These are phyloP conservation scores for Medicago arabica DNA, from an alignment of 306 rosid species.

Conservation along the genomic window DNA sequence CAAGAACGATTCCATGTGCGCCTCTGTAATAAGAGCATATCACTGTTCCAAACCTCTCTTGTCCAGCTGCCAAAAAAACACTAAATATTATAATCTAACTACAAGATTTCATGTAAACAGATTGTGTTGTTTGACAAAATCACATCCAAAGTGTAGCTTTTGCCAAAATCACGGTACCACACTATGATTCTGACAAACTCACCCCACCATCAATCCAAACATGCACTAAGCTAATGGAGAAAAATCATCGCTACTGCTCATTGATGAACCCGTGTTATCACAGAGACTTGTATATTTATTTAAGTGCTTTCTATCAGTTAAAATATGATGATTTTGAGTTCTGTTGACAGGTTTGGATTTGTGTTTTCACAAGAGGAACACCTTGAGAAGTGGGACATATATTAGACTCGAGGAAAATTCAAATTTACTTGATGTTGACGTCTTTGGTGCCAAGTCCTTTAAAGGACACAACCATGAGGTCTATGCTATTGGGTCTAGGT, in stretches of 20 bases:
- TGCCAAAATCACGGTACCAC: too few relatives aligned
- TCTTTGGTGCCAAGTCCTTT: neutral
- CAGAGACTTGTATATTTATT: neutral
- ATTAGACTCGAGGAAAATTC: neutral
- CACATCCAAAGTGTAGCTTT: too few relatives aligned
- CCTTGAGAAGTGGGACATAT: neutral
- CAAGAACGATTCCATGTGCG: conserved; percentile 93
- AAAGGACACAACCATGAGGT: neutral
- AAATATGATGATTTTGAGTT: neutral
- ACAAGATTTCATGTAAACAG: conserved; percentile 27
- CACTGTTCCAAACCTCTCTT: conserved; percentile 94
- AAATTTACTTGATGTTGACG: neutral
- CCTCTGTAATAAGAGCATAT: conserved; percentile 95
- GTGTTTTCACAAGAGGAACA: neutral
- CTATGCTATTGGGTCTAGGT: neutral
- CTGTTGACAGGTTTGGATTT: neutral
- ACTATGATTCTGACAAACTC: neutral
- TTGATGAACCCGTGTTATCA: neutral
- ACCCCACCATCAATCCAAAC: too few relatives aligned
- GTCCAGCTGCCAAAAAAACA: conserved; percentile 75
- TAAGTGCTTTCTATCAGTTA: neutral
- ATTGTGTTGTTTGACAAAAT: neutral
- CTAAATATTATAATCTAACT: conserved; percentile 13
- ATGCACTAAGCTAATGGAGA: neutral
- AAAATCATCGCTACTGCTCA: neutral